Evolutionary conservation across 345 rosid genomes (phyloP), one percentile per base, ranked within the genome.

Genomic region (Draba incana): DNA sequence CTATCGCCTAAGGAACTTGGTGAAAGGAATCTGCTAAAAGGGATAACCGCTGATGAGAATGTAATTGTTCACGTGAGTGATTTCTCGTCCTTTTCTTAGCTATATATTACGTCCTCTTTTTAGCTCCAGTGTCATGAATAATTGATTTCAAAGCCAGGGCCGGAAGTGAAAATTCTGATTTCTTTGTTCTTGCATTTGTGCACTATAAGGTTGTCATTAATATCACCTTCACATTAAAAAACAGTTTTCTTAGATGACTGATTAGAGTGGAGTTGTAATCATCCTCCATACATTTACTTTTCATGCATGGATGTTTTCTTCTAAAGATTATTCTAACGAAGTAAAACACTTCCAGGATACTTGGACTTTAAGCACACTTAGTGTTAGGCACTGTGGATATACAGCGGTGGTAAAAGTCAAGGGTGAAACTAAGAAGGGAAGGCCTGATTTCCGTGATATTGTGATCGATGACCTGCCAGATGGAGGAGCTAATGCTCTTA

Each of bases 1-100:
- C 50, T 77, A 68, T 78, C 97, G 45, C 79, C 77, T 35, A 77
- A 78, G 39, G 88, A 90, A 70, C 83, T 80, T 57, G 72, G 81
- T 52, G 79, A 54, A 62, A 83, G 85, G 70, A 93, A 90, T 80
- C 78, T 93, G 72, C 85, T 90, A 27, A 93, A 90, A 80, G 98
- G 97, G 77, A 70, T 93, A 65, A 93, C 98, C 57, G 94, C 97
- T 49, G 92, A 90, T 63, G 97, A 90, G 76, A 93, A 84, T 84
- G 96, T 88, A 41, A 80, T 84, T 68, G 84, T 90, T 84, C 96
- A 85, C 49, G 97, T 93, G 76, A 87, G 97, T 82, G n/a, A 30
- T 68, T 46, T 54, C 69, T 54, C 38, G 0, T 37, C 20, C 16
- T 66, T 43, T 16, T 4, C 62, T 66, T 42, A 52, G n/a, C 12